phyloP scores from a whole-genome alignment of 163 green algal genomes.

The Volvox carteri region DNA sequence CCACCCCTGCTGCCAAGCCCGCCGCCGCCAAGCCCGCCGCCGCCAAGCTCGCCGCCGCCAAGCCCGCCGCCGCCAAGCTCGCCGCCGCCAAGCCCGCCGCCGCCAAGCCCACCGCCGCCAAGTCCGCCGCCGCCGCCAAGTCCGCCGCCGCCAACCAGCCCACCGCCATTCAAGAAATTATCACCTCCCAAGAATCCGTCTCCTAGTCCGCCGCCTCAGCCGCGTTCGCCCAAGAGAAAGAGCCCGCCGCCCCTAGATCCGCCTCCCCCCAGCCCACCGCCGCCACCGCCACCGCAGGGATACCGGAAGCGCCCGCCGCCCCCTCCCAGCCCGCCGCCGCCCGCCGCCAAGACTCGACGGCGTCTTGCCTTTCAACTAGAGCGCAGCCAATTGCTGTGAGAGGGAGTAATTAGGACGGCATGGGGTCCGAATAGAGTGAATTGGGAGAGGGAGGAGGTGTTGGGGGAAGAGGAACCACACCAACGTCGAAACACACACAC shows the following conservation, averaged over 20 bases:
- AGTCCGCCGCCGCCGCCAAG: conserved; percentile 2
- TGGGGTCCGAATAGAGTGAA: too few species aligned
- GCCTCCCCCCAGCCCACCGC: neutral
- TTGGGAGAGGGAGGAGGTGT: too few species aligned
- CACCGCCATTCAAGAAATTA: too few species aligned
- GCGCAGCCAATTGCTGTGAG: neutral
- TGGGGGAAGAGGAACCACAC: too few species aligned
- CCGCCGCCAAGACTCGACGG: neutral
- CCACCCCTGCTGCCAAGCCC: neutral
- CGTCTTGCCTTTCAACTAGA: conserved; percentile 19
- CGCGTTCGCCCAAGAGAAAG: neutral
- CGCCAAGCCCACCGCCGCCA: neutral
- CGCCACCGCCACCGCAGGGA: neutral
- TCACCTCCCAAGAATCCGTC: too few species aligned
- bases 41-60: neutral
- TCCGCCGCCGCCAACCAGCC: neutral
- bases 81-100: neutral
- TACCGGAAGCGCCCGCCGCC: neutral
- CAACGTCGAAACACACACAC: too few species aligned
- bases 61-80: neutral
- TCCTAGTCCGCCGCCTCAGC: neutral
- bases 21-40: neutral
- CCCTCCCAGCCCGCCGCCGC: too few species aligned
- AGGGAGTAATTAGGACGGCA: too few species aligned
- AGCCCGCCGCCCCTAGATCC: neutral